Evolutionary conservation across 2,329 filamentous ascomycete genomes (phyloP).

Genomic region (Sporothrix curviconia): DNA sequence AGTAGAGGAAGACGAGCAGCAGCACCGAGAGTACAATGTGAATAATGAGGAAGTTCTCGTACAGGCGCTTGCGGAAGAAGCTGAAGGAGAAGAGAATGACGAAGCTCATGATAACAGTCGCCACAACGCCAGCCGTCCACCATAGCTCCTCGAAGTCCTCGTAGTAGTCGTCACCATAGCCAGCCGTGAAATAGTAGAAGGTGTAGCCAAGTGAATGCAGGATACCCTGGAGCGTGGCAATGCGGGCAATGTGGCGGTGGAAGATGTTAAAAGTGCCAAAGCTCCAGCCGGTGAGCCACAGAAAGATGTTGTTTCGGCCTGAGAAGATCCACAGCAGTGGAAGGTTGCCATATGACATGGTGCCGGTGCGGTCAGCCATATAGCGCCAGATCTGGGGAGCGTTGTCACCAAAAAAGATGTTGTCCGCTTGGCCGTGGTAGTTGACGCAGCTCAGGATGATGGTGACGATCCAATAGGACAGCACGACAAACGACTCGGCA

Average conservation of each 20-base stretch:
- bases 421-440: conserved; percentile 7
- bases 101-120: conserved; percentile 39
- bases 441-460: conserved; percentile 9
- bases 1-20: conserved; percentile 30
- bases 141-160: not conserved
- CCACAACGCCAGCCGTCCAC: conserved; percentile 20
- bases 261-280: conserved; percentile 62
- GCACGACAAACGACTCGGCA: conserved; percentile 17
- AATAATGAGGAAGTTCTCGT: conserved; percentile 41
- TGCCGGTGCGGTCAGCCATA: conserved; percentile 20
- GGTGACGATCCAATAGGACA: conserved; percentile 17
- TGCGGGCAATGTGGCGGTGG: conserved; percentile 59
- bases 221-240: conserved; percentile 54
- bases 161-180: not conserved
- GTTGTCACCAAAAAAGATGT: not conserved
- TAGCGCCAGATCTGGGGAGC: conserved; percentile 17
- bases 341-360: conserved; percentile 16
- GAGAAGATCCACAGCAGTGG: conserved; percentile 43
- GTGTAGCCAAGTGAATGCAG: conserved; percentile 57
- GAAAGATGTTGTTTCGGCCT: conserved; percentile 58
- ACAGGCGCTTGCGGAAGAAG: conserved; percentile 44
- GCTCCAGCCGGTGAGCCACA: conserved; percentile 63
- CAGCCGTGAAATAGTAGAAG: conserved; percentile 19
- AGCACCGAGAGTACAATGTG: conserved; percentile 38
- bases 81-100: conserved; percentile 43